Conservation (phyloP, 352 stramenopile species). For the Halophytophthora batemanensis region DNA sequence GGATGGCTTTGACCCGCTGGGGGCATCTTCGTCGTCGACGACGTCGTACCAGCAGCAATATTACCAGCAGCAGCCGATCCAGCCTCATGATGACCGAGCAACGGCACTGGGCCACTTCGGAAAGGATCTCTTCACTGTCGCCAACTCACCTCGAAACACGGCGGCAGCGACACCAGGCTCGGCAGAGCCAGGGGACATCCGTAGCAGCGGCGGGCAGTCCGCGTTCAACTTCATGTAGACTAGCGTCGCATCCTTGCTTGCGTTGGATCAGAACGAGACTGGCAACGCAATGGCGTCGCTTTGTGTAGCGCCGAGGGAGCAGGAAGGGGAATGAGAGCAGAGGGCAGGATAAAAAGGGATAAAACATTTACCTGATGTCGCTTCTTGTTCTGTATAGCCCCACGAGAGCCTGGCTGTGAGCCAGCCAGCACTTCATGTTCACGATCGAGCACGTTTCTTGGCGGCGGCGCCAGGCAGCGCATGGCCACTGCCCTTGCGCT, state of each 20-base stretch:
- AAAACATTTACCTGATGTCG: too few relatives aligned
- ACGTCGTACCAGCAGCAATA: slow-evolving; percentile 35
- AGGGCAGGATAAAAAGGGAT: too few relatives aligned
- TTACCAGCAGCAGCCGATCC: slow-evolving; percentile 12
- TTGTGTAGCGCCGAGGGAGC: too few relatives aligned
- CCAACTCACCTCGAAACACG: slow-evolving; percentile 68
- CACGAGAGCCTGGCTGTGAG: too few relatives aligned
- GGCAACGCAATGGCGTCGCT: too few relatives aligned
- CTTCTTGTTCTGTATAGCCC: too few relatives aligned
- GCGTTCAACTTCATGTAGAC: slow-evolving; percentile 90
- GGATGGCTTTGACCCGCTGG: slow-evolving; percentile 49
- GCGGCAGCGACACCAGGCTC: slow-evolving; percentile 11
- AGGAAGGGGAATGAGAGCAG: too few relatives aligned
- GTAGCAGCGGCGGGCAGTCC: slow-evolving; percentile 48
- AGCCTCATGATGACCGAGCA: slow-evolving; percentile 48
- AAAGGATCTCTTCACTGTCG: slow-evolving; percentile 84
- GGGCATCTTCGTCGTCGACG: slow-evolving; percentile 29
- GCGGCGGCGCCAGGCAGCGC: not conserved
- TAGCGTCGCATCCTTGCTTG: slow-evolving; percentile 18
- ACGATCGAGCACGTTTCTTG: slow-evolving; percentile 35
- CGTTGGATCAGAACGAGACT: not conserved
- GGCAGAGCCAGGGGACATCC: slow-evolving; percentile 13
- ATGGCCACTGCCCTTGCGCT: slow-evolving; percentile 20
- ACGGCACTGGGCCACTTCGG: slow-evolving; percentile 75
- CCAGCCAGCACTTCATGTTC: slow-evolving; percentile 1